Percentiles rank a stretch among this genome's conserved stretches.
phyloP scores from a whole-genome alignment of 352 stramenopile genomes.

The Globisporangium paddicum region DNA sequence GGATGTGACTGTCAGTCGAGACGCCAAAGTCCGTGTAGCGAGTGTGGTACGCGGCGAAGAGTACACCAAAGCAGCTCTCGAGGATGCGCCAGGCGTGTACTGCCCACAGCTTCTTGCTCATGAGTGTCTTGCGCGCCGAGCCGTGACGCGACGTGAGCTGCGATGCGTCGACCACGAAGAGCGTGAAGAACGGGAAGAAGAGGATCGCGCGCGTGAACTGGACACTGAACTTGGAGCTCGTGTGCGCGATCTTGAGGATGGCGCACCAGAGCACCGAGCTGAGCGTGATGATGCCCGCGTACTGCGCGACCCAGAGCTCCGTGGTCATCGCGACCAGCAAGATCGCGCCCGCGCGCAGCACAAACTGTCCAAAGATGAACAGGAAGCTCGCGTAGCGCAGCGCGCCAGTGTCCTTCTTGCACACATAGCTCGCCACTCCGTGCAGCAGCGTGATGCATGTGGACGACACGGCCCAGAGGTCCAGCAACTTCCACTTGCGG shows the following conservation, averaged over 20 bases:
- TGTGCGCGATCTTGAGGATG: constrained; percentile 36
- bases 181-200: constrained; percentile 64
- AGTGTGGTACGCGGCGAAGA: constrained; percentile 29
- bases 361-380: constrained; percentile 60
- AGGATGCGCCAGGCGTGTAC: constrained; percentile 52
- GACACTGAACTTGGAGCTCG: constrained; percentile 19
- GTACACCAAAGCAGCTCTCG: constrained; percentile 43
- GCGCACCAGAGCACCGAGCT: constrained; percentile 30
- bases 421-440: constrained; percentile 36
- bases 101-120: constrained; percentile 25
- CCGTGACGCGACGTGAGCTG: constrained; percentile 29
- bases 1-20: constrained; percentile 32
- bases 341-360: constrained; percentile 50
- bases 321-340: constrained; percentile 67
- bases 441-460: constrained; percentile 47
- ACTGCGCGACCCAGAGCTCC: constrained; percentile 32
- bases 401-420: constrained; percentile 30
- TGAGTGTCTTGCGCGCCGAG: constrained; percentile 28
- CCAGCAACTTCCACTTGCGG: constrained; percentile 65
- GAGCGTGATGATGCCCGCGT: constrained; percentile 26
- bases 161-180: constrained; percentile 57
- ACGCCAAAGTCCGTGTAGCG: constrained; percentile 64
- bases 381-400: constrained; percentile 29
- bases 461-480: constrained; percentile 52
- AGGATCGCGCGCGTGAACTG: constrained; percentile 44